Evolutionary conservation across 2,329 filamentous ascomycete species (phyloP).

Genomic region (Furcasterigmium sp.): DNA sequence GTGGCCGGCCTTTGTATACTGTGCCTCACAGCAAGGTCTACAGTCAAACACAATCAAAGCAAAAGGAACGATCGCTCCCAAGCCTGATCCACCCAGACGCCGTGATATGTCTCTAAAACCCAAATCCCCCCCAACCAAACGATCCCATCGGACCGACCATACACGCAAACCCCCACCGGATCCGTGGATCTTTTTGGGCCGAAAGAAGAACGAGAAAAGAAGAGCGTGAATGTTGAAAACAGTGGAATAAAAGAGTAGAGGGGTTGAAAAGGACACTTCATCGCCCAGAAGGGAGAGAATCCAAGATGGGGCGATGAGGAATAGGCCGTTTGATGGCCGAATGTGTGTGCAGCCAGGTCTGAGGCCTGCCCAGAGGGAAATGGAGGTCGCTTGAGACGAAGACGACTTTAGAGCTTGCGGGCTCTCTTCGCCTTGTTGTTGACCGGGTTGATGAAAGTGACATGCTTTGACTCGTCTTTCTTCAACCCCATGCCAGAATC

Average conservation of each 20-base stretch:
- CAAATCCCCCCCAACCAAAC: neutral
- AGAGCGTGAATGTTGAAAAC: conserved; percentile 2
- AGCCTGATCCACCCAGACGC: conserved; percentile 1
- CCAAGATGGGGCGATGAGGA: conserved; percentile 8
- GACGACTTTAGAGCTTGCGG: conserved; percentile 10
- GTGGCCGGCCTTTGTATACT: neutral
- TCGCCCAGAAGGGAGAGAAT: conserved; percentile 13
- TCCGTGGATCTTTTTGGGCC: neutral
- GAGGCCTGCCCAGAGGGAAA: neutral
- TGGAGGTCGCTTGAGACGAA: no score
- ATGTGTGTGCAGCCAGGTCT: neutral
- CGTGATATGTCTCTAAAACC: conserved; percentile 4
- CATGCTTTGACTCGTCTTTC: conserved; percentile 50
- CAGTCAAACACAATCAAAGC: conserved; percentile 2
- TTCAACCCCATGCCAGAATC: conserved; percentile 41
- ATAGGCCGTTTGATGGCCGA: neutral
- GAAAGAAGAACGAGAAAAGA: conserved; percentile 2
- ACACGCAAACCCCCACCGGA: neutral
- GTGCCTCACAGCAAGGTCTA: conserved; percentile 1
- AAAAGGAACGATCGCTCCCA: conserved; percentile 2
- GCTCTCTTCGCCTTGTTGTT: conserved; percentile 31
- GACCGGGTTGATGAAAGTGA: conserved; percentile 49
- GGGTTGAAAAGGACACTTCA: conserved; percentile 5
- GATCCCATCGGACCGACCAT: neutral
- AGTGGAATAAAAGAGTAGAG: conserved; percentile 7